A percentile compares a stretch with the other conserved stretches of the same genome.
Evolutionary conservation across 2,329 filamentous ascomycete species (phyloP).

Genomic region (Colletotrichum caudatum): DNA sequence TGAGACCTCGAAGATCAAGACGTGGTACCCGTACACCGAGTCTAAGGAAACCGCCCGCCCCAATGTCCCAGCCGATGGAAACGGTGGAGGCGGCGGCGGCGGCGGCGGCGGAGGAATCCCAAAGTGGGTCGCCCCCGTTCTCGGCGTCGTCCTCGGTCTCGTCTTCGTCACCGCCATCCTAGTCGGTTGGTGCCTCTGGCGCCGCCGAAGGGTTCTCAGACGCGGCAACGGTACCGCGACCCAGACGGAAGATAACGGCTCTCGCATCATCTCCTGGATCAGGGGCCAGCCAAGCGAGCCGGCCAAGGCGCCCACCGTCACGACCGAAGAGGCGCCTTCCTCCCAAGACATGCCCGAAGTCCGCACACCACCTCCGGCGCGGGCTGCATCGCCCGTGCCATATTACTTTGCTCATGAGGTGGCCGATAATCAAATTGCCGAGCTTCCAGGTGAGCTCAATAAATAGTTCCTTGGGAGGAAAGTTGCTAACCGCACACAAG

Average conservation of each 20-base stretch:
- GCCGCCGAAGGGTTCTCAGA: slow-evolving; percentile 59
- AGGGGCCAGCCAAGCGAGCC: slow-evolving; percentile 56
- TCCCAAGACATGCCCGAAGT: slow-evolving; percentile 57
- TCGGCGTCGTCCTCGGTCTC: slow-evolving; percentile 71
- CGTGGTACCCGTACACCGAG: slow-evolving; percentile 70
- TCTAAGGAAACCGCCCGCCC: slow-evolving; percentile 47
- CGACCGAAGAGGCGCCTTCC: slow-evolving; percentile 57
- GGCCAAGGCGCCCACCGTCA: slow-evolving; percentile 59
- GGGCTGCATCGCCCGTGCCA: slow-evolving; percentile 41
- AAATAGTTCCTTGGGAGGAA: fast-evolving
- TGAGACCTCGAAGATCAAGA: slow-evolving; percentile 65
- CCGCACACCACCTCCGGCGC: slow-evolving; percentile 32
- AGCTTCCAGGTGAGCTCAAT: slow-evolving; percentile 59
- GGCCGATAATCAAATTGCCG: slow-evolving; percentile 57
- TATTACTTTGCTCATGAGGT: slow-evolving; percentile 52
- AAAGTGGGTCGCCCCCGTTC: slow-evolving; percentile 69
- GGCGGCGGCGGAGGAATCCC: slow-evolving; percentile 56
- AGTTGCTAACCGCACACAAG: slow-evolving; percentile 46
- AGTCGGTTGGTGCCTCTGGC: slow-evolving; percentile 65
- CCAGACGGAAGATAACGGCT: slow-evolving; percentile 60
- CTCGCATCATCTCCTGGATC: slow-evolving; percentile 66
- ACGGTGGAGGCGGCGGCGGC: slow-evolving; percentile 29
- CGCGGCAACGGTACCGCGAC: slow-evolving; percentile 53
- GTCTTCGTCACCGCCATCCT: slow-evolving; percentile 65
- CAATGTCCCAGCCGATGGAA: slow-evolving; percentile 31